Evolutionary conservation across 768 basidiomycete genomes (phyloP).

Genomic region (Asterophora parasitica): DNA sequence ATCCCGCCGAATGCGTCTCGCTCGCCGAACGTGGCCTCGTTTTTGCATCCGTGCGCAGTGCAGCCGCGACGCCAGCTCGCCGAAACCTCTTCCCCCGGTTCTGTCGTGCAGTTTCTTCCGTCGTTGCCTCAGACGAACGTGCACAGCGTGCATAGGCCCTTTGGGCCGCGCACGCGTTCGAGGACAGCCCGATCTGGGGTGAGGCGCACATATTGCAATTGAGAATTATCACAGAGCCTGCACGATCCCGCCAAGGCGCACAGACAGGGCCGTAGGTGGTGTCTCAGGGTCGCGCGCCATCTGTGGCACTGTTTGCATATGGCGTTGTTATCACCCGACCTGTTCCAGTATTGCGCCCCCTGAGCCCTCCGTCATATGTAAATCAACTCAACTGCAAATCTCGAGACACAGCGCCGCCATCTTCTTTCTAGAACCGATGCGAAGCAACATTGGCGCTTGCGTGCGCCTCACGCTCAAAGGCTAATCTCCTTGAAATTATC

Average conservation of each 20-base stretch:
- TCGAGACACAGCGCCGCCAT: no score
- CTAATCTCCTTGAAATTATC: background rate
- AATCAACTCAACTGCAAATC: no score
- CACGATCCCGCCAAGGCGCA: background rate
- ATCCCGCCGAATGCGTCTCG: background rate
- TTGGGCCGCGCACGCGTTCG: no score
- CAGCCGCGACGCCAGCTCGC: background rate
- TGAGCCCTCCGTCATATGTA: no score
- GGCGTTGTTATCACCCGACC: background rate
- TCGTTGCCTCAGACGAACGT: background rate
- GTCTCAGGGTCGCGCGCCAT: background rate
- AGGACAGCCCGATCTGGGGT: background rate
- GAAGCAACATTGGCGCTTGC: background rate
- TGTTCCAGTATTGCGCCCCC: background rate
- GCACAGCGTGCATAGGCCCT: no score
- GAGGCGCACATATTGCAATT: background rate
- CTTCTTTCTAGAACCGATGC: no score
- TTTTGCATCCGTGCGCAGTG: conserved; percentile 12
- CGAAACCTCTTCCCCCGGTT: no score
- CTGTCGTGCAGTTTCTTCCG: no score
- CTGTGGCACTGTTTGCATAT: background rate
- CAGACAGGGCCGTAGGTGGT: conserved; percentile 1
- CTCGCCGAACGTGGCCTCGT: conserved; percentile 7
- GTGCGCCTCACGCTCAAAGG: background rate
- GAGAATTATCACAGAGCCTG: background rate